These are phyloP conservation scores for Candida anglica DNA, from an alignment of 805 yeast species.

Conservation along the genomic window DNA sequence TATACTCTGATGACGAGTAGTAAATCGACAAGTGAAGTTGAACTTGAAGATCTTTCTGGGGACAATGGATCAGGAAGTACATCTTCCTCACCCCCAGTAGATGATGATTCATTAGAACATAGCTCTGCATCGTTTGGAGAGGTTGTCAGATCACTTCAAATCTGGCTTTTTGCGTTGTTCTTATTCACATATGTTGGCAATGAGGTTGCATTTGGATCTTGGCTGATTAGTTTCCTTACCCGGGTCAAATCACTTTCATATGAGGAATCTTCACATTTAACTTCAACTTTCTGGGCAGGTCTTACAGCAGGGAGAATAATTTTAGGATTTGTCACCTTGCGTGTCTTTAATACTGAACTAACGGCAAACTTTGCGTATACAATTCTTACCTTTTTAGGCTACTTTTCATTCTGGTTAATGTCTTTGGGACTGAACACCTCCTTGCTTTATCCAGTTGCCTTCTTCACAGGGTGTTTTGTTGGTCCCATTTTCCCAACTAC, in stretches of 20 bases:
- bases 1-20: conserved; percentile 16
- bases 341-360: conserved; percentile 44
- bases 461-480: conserved; percentile 43
- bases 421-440: conserved; percentile 23
- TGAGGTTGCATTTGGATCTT: conserved; percentile 50
- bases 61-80: not conserved
- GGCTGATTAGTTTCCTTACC: conserved; percentile 46
- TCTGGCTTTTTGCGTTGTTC: conserved; percentile 37
- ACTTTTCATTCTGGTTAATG: conserved; percentile 21
- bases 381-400: conserved; percentile 24
- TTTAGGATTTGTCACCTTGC: conserved; percentile 52
- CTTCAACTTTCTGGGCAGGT: conserved; percentile 50
- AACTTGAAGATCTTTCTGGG: too few relatives aligned
- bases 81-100: too few relatives aligned
- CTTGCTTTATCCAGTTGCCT: conserved; percentile 31
- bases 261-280: conserved; percentile 40
- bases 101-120: too few relatives aligned
- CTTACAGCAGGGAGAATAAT: conserved; percentile 45
- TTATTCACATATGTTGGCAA: conserved; percentile 50
- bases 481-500: conserved; percentile 67
- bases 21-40: conserved; percentile 4
- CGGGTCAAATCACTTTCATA: conserved; percentile 36
- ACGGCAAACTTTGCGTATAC: conserved; percentile 41
- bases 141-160: conserved; percentile 29
- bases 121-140: conserved; percentile 10